Evolutionary conservation across 2,329 filamentous ascomycete species (phyloP).

Genomic region (Colletotrichum limetticola): DNA sequence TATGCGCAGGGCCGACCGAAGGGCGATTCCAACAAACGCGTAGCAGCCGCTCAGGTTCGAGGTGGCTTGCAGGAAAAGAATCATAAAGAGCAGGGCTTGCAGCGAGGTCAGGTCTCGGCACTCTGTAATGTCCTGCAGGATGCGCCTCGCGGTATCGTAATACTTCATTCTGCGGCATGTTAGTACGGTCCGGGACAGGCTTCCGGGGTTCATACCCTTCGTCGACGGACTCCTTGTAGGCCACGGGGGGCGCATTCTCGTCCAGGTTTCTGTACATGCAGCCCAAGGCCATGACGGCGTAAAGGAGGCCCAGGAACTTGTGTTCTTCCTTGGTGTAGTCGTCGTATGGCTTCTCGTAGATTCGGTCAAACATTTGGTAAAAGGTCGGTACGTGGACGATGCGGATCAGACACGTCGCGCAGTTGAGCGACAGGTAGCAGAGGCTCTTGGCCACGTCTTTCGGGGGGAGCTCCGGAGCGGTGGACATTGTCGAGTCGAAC

Average conservation of each 20-base stretch:
- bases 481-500: slow-evolving; percentile 63
- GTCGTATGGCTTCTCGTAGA: slow-evolving; percentile 78
- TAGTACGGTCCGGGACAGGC: slow-evolving; percentile 28
- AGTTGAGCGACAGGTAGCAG: slow-evolving; percentile 66
- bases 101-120: slow-evolving; percentile 80
- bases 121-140: slow-evolving; percentile 73
- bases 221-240: slow-evolving; percentile 63
- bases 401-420: slow-evolving; percentile 69
- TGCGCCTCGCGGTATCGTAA: slow-evolving; percentile 73
- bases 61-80: slow-evolving; percentile 82
- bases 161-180: slow-evolving; percentile 72
- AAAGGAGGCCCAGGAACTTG: slow-evolving; percentile 76
- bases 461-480: slow-evolving; percentile 75
- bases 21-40: slow-evolving; percentile 80
- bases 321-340: slow-evolving; percentile 73
- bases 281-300: slow-evolving; percentile 76
- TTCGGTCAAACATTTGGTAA: slow-evolving; percentile 77
- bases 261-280: slow-evolving; percentile 75
- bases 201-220: slow-evolving; percentile 62
- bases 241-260: slow-evolving; percentile 57
- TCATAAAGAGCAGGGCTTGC: slow-evolving; percentile 82
- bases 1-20: slow-evolving; percentile 80
- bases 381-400: slow-evolving; percentile 87
- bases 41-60: slow-evolving; percentile 84
- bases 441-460: slow-evolving; percentile 64